Evolutionary conservation across 2,329 filamentous ascomycete species (phyloP), one percentile per base, ranked within the genome.

Genomic region (Colletotrichum liaoningense): DNA sequence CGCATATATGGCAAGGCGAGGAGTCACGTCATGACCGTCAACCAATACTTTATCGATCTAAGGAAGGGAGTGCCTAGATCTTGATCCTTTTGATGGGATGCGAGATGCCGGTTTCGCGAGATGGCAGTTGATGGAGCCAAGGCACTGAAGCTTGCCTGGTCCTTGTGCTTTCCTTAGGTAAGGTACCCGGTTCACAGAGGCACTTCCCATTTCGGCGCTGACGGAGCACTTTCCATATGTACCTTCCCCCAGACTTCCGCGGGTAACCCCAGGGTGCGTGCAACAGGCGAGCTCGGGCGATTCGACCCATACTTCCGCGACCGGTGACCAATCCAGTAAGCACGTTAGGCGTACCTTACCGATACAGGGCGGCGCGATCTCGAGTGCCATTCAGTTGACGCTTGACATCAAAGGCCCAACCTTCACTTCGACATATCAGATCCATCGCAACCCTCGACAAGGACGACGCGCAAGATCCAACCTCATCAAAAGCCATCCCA

Each of bases 251-350:
- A 69, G 59, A 63, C 59, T 73, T 59, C 24, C 54, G 33, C 26
- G 35, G 26, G 24, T 22, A 26, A 46, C 69, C 42, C 63, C 56
- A 57, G 64, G 69, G 63, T 63, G 57, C 52, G 22, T 24, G 55
- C 63, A 72, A 46, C 33, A 54, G 26, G 28, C 57, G 46, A 58
- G 52, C 65, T 63, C 65, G 69, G 70, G 55, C 59, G 55, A 22
- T 22, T 65, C 46, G 67, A 60, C 62, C 71, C 71, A 71, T 73
- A 60, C 71, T 73, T 70, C 35, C 55, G 52, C 56, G 30, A 33
- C 33, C 35, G 22, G 42, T 28, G 63, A 71, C 71, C 71, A 73
- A 73, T 73, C 71, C 67, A 71, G 62, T 70, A 62, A 66, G 71
- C 67, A 30, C 55, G 33, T 60, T 67, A 56, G 67, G 60, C 70